A percentile compares a stretch with the other conserved stretches of the same genome.
phyloP scores from a whole-genome alignment of 441 rosid species.

The Adansonia rubrostipa region DNA sequence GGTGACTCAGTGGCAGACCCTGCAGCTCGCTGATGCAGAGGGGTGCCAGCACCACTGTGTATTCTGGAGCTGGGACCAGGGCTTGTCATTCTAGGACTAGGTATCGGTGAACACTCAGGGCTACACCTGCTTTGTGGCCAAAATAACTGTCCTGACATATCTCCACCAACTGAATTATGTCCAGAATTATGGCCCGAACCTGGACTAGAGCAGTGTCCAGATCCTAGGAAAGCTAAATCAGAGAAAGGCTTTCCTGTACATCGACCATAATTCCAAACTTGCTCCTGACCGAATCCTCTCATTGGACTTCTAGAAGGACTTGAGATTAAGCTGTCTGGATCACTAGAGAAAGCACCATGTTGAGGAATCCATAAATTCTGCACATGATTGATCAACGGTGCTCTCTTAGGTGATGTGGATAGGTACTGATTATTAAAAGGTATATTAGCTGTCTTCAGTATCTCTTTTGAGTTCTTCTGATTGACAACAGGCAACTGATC shows the following conservation, averaged over 20 bases:
- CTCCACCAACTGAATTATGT: constrained; percentile 93
- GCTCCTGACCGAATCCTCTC: constrained; percentile 70
- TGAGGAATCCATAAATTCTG: constrained; percentile 74
- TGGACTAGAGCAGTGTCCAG: constrained; percentile 98
- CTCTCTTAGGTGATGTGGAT: constrained; percentile 63
- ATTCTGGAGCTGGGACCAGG: constrained; percentile 93
- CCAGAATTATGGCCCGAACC: constrained; percentile 96
- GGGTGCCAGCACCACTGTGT: constrained; percentile 93
- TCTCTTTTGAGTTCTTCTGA: constrained; percentile 58
- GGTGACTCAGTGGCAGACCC: constrained; percentile 66
- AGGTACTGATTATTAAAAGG: constrained; percentile 48
- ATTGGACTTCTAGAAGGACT: constrained; percentile 99
- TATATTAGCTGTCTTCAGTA: constrained; percentile 56
- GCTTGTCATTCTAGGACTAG: constrained; percentile 94
- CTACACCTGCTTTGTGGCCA: constrained; percentile 95
- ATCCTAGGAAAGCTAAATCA: constrained; percentile 61
- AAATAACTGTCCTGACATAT: constrained; percentile 82
- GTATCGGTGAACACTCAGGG: constrained; percentile 93
- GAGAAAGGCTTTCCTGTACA: constrained; percentile 60
- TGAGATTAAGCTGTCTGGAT: constrained; percentile 93
- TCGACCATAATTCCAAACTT: constrained; percentile 59
- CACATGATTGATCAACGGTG: constrained; percentile 54
- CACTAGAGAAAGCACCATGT: constrained; percentile 65
- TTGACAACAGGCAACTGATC: constrained; percentile 47
- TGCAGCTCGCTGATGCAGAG: constrained; percentile 79